Evolutionary conservation across 106 monocot species (phyloP).

Genomic region (Dendrobium chrysotoxum): DNA sequence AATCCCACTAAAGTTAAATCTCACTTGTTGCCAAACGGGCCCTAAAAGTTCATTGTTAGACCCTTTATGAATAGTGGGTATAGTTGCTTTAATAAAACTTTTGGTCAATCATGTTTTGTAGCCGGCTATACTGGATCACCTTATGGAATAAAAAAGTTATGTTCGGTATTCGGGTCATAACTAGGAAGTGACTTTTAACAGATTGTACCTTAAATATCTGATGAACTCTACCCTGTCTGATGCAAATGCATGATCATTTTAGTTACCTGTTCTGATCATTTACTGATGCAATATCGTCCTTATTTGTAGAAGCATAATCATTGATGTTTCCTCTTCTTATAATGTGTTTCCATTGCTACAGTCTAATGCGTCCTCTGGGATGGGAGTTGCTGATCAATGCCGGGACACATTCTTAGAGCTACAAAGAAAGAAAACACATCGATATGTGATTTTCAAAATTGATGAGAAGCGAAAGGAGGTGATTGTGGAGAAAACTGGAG

Average conservation of each 20-base stretch:
- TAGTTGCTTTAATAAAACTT: neutral
- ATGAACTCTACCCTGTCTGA: neutral
- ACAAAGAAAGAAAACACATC: constrained; percentile 17
- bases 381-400: constrained; percentile 21
- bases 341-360: constrained; percentile 3
- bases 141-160: neutral
- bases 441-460: constrained; percentile 30
- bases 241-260: neutral
- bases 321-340: neutral
- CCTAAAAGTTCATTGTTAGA: neutral
- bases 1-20: too few relatives aligned
- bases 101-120: too few relatives aligned
- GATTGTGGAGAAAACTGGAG: constrained; percentile 25
- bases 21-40: too few relatives aligned
- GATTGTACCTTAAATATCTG: neutral
- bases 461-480: constrained; percentile 25
- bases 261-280: neutral
- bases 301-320: neutral
- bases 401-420: constrained; percentile 21
- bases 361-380: constrained; percentile 22
- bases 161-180: neutral
- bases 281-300: neutral
- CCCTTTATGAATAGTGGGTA: neutral
- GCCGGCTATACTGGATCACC: too few relatives aligned
- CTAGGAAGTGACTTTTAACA: neutral